phyloP scores from a whole-genome alignment of 176 grass and related monocot species.

The Paspalum notatum region DNA sequence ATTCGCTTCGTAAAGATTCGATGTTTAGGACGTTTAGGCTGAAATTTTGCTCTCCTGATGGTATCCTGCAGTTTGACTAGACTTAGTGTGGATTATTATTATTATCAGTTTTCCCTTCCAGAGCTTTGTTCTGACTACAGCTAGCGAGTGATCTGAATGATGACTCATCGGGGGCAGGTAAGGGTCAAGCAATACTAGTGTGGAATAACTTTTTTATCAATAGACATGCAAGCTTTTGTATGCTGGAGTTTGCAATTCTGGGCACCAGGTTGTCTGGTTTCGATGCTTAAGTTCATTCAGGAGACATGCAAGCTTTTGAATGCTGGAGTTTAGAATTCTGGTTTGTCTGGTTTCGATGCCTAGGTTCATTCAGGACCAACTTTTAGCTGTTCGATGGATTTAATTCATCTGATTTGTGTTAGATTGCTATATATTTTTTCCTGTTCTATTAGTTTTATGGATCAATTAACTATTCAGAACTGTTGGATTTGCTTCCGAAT shows the following conservation, averaged over 20 bases:
- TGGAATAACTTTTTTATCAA: background rate
- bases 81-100: slow-evolving; percentile 1
- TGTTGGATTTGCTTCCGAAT: background rate
- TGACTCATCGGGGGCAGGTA: background rate
- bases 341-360: slow-evolving; percentile 1
- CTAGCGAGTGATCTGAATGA: background rate
- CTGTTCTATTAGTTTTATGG: slow-evolving; percentile 6
- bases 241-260: too few species aligned
- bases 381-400: slow-evolving; percentile 2
- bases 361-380: slow-evolving; percentile 6
- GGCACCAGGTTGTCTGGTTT: too few species aligned
- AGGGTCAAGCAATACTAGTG: background rate
- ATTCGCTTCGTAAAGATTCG: slow-evolving; percentile 1
- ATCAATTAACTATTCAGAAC: slow-evolving; percentile 16
- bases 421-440: background rate
- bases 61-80: background rate
- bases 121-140: background rate
- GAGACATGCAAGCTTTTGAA: background rate
- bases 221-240: too few species aligned
- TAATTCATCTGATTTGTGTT: slow-evolving; percentile 19
- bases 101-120: background rate
- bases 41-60: background rate
- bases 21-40: slow-evolving; percentile 21
- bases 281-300: too few species aligned
- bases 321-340: background rate